Conservation (phyloP, 2,329 filamentous ascomycete genomes). For the Claviceps pusilla region DNA sequence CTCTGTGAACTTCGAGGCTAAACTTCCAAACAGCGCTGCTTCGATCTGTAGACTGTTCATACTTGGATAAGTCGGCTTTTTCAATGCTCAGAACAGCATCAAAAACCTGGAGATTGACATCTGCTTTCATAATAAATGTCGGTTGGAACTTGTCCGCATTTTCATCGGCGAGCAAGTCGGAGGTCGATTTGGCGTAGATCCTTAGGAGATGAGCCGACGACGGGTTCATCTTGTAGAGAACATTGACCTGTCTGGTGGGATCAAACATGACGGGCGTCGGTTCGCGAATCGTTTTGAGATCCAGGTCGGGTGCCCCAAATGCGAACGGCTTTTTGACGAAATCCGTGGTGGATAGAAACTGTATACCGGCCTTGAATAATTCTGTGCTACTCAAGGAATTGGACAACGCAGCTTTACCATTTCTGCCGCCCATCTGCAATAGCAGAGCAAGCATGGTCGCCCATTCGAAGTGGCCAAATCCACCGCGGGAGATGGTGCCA, state of each 20-base stretch:
- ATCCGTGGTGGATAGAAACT: conserved; percentile 65
- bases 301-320: conserved; percentile 23
- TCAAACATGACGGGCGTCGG: conserved; percentile 63
- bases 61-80: conserved; percentile 14
- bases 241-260: conserved; percentile 55
- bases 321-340: conserved; percentile 51
- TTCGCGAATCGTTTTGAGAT: conserved; percentile 25
- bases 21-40: conserved; percentile 30
- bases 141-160: conserved; percentile 67
- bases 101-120: conserved; percentile 39
- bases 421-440: conserved; percentile 59
- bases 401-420: conserved; percentile 58
- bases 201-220: conserved; percentile 68
- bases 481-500: conserved; percentile 54
- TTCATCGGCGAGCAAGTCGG: conserved; percentile 60
- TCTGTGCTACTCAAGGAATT: conserved; percentile 78
- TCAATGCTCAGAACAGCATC: conserved; percentile 31
- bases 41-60: conserved; percentile 21
- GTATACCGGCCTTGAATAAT: conserved; percentile 85
- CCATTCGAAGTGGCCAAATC: conserved; percentile 92
- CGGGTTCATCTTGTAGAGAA: conserved; percentile 78
- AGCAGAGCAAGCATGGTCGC: conserved; percentile 64
- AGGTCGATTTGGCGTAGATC: conserved; percentile 58
- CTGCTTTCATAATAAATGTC: conserved; percentile 57
- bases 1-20: conserved; percentile 44